A percentile compares a stretch with the other conserved stretches of the same genome.
These are phyloP conservation scores for Sungouiella blattae DNA, from an alignment of 805 yeast genomes.

Conservation along the genomic window DNA sequence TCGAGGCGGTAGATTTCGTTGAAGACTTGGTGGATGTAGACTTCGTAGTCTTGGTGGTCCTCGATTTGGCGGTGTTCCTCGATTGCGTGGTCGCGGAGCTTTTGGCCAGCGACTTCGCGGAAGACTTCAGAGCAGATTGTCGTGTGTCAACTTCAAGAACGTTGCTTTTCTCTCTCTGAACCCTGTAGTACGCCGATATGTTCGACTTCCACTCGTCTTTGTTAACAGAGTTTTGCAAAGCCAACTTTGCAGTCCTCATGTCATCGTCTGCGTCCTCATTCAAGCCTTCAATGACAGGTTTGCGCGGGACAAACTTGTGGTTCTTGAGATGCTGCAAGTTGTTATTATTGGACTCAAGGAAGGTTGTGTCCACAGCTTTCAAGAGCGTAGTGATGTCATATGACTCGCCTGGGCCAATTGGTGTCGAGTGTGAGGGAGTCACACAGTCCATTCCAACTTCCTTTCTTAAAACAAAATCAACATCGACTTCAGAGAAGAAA, in stretches of 20 bases:
- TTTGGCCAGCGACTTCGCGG: neutral
- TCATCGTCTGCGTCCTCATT: slow-evolving; percentile 14
- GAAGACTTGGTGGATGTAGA: neutral
- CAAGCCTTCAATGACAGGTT: slow-evolving; percentile 13
- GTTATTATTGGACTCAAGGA: slow-evolving; percentile 8
- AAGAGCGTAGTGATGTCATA: slow-evolving; percentile 57
- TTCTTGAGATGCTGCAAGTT: slow-evolving; percentile 9
- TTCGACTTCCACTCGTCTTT: slow-evolving; percentile 24
- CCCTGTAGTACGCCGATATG: slow-evolving; percentile 13
- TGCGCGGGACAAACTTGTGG: slow-evolving; percentile 10
- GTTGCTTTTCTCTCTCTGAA: slow-evolving; percentile 1
- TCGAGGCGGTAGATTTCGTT: neutral
- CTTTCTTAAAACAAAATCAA: slow-evolving; percentile 83
- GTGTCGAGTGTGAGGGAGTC: slow-evolving; percentile 75
- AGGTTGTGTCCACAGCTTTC: slow-evolving; percentile 20
- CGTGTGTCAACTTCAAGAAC: neutral
- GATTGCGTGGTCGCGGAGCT: no score
- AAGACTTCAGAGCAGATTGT: neutral
- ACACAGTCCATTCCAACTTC: slow-evolving; percentile 90
- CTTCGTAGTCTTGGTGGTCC: no score
- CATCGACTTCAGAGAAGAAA: slow-evolving; percentile 89
- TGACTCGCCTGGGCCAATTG: slow-evolving; percentile 75
- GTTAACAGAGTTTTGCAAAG: slow-evolving; percentile 25
- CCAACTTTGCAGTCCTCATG: slow-evolving; percentile 20
- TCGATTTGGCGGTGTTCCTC: no score